Evolutionary conservation across 169 alveolate species (phyloP), one percentile per base, ranked within the genome.

Genomic region (Eimeria brunetti): DNA sequence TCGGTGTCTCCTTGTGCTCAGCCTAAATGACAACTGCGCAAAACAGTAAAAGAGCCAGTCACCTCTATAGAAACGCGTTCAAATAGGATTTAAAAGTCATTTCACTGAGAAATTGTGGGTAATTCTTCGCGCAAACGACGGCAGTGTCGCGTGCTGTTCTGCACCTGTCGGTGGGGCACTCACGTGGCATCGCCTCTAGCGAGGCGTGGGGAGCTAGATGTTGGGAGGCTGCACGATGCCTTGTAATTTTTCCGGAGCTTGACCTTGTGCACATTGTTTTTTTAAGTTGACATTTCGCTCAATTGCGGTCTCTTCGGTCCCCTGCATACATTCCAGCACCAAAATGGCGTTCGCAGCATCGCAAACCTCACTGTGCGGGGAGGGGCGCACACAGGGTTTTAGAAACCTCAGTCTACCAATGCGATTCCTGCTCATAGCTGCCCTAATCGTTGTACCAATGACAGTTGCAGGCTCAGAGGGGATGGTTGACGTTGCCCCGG

Each of bases 141-240:
- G 22, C 4, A 11, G 83, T 18, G n/a, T 20, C 1, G 56, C 53
- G 80, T 12, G 27, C 24, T 7, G 83, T 9, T 73, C n/a, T 38
- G 83, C 83, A 73, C 56, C 38, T 41, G 83, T 38, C 22, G 83
- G 83, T 38, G 83, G 83, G 83, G 83, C 83, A 36, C 56, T 73
- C 33, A 73, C 56, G 80, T 24, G 56, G 56, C 51, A 38, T 73
- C 53, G 38, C 46, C 33, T n/a, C 83, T 46, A n/a, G 38, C 12
- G 20, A n/a, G 2, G 16, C 53, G 83, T 36, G 83, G 83, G 83
- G 83, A 38, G 53, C 56, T 73, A 5, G 16, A 38, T 38, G 83
- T 30, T 36, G 56, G 83, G 36, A 73, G 8, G 56, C 53, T 38
- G 53, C 51, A 38, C 33, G 30, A 33, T 18, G 56, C 30, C 51